These are phyloP conservation scores for Jackrogersella multiformis DNA, from an alignment of 495 filamentous ascomycete species.

Conservation along the genomic window DNA sequence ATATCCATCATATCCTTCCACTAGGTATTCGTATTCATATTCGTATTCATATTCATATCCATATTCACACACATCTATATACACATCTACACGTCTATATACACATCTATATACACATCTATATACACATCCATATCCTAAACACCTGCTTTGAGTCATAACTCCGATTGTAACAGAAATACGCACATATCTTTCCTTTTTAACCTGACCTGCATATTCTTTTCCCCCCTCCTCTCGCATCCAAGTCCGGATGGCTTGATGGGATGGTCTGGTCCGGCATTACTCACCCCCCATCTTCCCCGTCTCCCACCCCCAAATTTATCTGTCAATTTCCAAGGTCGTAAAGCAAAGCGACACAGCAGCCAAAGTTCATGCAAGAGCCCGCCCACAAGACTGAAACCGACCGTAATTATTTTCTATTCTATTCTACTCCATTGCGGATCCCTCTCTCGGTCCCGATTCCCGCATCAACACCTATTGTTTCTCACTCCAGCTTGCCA, in stretches of 20 bases:
- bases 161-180: conserved; percentile 24
- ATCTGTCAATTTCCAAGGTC: conserved; percentile 12
- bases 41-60: neutral
- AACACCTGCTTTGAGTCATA: neutral
- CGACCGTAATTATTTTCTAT: conserved; percentile 1
- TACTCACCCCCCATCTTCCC: conserved; percentile 1
- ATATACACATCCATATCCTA: neutral
- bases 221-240: neutral
- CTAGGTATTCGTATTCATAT: neutral
- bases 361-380: conserved; percentile 33
- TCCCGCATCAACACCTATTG: conserved; percentile 33
- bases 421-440: neutral
- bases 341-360: conserved; percentile 40
- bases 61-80: neutral
- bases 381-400: conserved; percentile 19
- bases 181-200: conserved; percentile 32
- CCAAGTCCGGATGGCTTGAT: conserved; percentile 30
- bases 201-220: conserved; percentile 37
- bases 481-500: conserved; percentile 29
- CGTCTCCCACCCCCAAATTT: conserved; percentile 9
- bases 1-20: conserved; percentile 1
- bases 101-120: neutral
- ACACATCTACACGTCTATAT: neutral
- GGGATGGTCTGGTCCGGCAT: conserved; percentile 19
- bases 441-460: conserved; percentile 42